Base-by-base conservation (phyloP, 768 basidiomycete species). In the Tephrocybe sp. region DNA sequence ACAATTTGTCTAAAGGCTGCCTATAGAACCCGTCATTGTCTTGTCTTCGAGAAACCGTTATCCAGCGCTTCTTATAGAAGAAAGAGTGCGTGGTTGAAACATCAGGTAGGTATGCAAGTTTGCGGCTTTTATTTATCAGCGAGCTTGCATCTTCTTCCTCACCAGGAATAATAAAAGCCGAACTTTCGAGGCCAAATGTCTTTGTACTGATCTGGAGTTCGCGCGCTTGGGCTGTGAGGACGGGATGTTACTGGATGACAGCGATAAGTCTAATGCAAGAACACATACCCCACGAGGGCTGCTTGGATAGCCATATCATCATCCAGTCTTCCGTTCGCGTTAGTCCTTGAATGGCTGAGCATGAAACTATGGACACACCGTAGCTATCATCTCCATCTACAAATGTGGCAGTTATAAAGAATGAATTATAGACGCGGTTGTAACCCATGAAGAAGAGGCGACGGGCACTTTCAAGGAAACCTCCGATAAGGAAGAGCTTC, bases 231-330 rank as follows among this genome's bases (percentile, higher is more conserved):
- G 60, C 76, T 76, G 27, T 21, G 4, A n/a, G n/a, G n/a, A n/a
- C n/a, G n/a, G n/a, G n/a, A n/a, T n/a, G n/a, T 12, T 4, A 26
- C 1, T 19, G 4, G 22, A 44, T 27, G 34, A 30, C 15, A 31
- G 26, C 27, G 31, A 8, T 1, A 28, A 11, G 12, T n/a, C 13
- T 16, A 28, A 25, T 22, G 13, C n/a, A 21, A n/a, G 19, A 30
- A n/a, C 37, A 22, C 78, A 46, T 51, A 77, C 80, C 65, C 79
- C 80, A 84, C 18, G 74, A 65, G 11, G 78, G 77, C 26, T 79
- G 76, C 38, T 72, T 71, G 18, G 80, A 76, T 0, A 84, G 54
- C 82, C 83, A 85, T 31, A 71, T 65, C 68, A 83, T 69, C 51
- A 85, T 72, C 83, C 83, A 86, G 7, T 70, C 80, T 83, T 27